A percentile compares a stretch with the other conserved stretches of the same genome.
Conservation (phyloP, 169 alveolate genomes). For the Ichthyophthirius multifiliis region DNA sequence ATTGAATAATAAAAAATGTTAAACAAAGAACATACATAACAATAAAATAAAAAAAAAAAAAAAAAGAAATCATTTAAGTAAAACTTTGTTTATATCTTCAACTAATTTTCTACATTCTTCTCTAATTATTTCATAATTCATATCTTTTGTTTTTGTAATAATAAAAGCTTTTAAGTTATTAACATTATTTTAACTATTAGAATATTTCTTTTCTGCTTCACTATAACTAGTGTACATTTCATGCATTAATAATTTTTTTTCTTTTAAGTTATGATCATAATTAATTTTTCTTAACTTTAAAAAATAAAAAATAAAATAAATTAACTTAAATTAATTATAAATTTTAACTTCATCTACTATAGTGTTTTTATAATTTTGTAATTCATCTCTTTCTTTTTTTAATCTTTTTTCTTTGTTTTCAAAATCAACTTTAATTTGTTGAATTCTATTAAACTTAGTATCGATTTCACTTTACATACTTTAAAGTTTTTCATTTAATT, state of each 20-base stretch:
- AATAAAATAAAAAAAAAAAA: no score
- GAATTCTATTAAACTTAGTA: conserved; percentile 69
- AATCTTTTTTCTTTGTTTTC: conserved; percentile 60
- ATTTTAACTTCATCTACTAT: conserved; percentile 46
- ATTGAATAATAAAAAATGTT: no score
- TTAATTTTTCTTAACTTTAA: background rate
- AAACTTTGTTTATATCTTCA: conserved; percentile 60
- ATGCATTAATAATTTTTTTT: conserved; percentile 60
- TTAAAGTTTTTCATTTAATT: background rate
- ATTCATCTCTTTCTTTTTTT: conserved; percentile 30
- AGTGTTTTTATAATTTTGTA: conserved; percentile 49
- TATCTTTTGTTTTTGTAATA: conserved; percentile 82
- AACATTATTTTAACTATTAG: conserved; percentile 61
- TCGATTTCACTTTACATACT: conserved; percentile 70
- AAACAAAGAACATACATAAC: no score
- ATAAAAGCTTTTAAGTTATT: conserved; percentile 68
- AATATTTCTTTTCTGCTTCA: conserved; percentile 73
- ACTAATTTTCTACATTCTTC: conserved; percentile 68
- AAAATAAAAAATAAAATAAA: background rate
- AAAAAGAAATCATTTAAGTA: no score
- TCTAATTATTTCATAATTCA: conserved; percentile 52
- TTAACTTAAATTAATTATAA: background rate
- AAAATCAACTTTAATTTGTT: conserved; percentile 50
- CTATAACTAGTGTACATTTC: conserved; percentile 33
- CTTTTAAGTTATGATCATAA: conserved; percentile 64